Conservation (phyloP, 257 asterid genomes). For the Lycium ferocissimum region DNA sequence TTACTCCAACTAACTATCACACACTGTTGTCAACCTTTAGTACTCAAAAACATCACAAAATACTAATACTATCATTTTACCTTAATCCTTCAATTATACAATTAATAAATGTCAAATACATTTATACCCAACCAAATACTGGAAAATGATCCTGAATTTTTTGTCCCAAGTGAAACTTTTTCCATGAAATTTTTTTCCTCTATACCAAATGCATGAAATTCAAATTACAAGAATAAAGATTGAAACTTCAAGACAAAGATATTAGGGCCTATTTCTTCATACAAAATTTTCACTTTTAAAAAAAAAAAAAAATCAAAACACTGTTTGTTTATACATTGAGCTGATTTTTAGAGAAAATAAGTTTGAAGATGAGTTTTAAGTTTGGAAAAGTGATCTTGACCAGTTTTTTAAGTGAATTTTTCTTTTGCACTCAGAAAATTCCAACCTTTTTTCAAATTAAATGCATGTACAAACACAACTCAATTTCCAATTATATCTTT, state of each 20-base stretch:
- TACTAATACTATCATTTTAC: neutral
- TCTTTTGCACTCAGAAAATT: neutral
- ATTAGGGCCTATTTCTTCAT: neutral
- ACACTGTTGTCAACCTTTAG: neutral
- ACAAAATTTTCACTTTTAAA: neutral
- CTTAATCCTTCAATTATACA: neutral
- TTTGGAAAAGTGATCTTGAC: neutral
- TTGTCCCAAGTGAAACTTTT: neutral
- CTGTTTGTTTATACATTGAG: neutral
- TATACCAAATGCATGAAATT: conserved; percentile 6
- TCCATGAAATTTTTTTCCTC: neutral
- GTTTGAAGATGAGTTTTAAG: neutral
- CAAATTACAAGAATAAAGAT: neutral
- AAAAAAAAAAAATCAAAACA: neutral
- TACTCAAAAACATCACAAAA: neutral
- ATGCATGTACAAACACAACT: neutral
- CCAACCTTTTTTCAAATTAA: neutral
- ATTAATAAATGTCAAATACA: neutral
- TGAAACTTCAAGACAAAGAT: neutral
- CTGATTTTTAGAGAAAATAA: neutral
- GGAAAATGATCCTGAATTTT: neutral
- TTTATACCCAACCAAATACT: neutral
- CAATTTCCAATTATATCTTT: neutral
- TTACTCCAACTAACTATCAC: neutral
- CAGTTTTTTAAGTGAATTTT: neutral